Evolutionary conservation across 108 stramenopile species (phyloP).

Genomic region (Chaetoceros tenuissimus): DNA sequence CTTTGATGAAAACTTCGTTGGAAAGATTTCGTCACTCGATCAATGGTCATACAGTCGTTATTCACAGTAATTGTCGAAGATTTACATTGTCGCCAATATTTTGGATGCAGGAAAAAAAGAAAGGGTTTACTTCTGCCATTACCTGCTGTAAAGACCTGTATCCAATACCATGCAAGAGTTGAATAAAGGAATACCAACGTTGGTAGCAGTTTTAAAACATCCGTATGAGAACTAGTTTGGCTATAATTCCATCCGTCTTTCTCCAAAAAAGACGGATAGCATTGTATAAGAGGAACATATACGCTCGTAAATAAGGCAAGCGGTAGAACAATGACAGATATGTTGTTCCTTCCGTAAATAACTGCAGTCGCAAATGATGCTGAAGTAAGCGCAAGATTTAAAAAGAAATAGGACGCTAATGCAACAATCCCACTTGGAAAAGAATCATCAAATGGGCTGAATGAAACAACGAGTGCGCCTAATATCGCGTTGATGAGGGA

Average conservation of each 20-base stretch:
- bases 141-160: too few relatives aligned
- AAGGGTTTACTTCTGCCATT: too few relatives aligned
- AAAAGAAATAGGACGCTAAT: constrained; percentile 28
- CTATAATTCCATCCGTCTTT: not conserved
- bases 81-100: too few relatives aligned
- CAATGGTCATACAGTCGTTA: too few relatives aligned
- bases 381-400: constrained; percentile 28
- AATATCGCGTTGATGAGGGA: constrained; percentile 23
- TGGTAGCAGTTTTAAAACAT: not conserved
- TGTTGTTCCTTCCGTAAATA: too few relatives aligned
- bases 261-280: constrained; percentile 14
- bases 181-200: constrained; percentile 10
- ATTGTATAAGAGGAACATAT: constrained; percentile 16
- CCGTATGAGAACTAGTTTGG: not conserved
- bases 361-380: constrained; percentile 38
- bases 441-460: constrained; percentile 19
- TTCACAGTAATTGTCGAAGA: too few relatives aligned
- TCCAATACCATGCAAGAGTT: too few relatives aligned
- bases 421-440: constrained; percentile 22
- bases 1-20: too few relatives aligned
- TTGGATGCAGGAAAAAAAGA: too few relatives aligned
- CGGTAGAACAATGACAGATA: constrained; percentile 9
- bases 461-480: constrained; percentile 23
- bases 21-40: too few relatives aligned
- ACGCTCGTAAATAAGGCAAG: constrained; percentile 20